Base-by-base conservation (phyloP, 2,329 filamentous ascomycete genomes). In the Curvularia spicifera region DNA sequence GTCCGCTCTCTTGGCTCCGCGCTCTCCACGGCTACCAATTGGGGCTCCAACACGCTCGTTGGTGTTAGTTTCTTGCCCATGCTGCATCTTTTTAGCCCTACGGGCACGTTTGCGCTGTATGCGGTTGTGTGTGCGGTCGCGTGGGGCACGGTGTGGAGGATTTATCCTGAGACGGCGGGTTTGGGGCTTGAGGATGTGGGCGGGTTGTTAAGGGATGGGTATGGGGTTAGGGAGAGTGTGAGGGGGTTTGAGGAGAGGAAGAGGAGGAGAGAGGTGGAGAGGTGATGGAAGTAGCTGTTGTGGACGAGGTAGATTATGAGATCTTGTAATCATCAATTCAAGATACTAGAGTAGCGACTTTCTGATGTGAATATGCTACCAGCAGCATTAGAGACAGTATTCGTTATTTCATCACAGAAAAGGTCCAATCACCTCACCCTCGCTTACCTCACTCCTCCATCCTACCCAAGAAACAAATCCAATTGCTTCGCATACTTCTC, bases 101-200 rank as follows among this genome's bases (percentile, higher is more conserved):
- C 84, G 6, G 89, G 87, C 80, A 96, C 93, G 0, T 97, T 98
- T 80, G 83, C 86, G 0, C 75, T 90, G n/a, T 98, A 97, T 77
- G 89, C 89, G 0, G 68, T 75, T 0, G 80, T 97, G 1, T 97
- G 93, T 72, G 76, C 79, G 1, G 70, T 78, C 1, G 91, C 91
- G 0, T 95, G 91, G 83, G 70, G 83, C 22, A 79, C 83, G 6
- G 83, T 96, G 10, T 92, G 87, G 84, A 77, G 76, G 28, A 89
- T 93, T 37, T 97, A 97, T 77, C 93, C 93, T 0, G 93, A 97
- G 80, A 96, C 92, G 58, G 89, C 87, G 55, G 92, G 93, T 0
- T 76, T 96, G 71, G 88, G 87, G 61, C 79, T 97, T 6, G 93
- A 97, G 78, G 91, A 94, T 73, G 89, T 91, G 6, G 87, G 90